Evolutionary conservation across 306 rosid species (phyloP), one percentile per base, ranked within the genome.

Genomic region (Rosa lucieae): DNA sequence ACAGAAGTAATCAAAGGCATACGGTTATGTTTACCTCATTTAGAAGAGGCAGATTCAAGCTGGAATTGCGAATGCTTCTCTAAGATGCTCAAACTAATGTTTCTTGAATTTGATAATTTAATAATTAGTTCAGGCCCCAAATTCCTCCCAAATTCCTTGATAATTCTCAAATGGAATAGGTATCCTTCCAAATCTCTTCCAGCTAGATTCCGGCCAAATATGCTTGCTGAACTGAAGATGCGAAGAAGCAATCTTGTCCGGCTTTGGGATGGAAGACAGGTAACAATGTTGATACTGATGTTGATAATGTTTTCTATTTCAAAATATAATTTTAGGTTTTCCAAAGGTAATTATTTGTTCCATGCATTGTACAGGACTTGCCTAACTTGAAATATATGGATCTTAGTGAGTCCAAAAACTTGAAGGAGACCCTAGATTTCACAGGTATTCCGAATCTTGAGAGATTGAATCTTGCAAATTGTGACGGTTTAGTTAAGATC

Each of bases 391-490:
- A 77, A 67, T 12, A 1, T 6, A 65, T 80, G 56, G 32, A 73
- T 32, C 68, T 80, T 23, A 17, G 15, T 13, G 3, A 18, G 13
- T 80, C 83, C 59, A 66, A 42, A 1, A 47, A 80, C 26, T 73
- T 80, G 32, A 49, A 6, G 47, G 74, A 51, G 17, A 80, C 79
- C 49, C 83, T 79, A 40, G 53, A 80, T 49, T 73, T 80, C n/a
- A 56, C 74, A 23, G 18, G 42, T 6, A 26, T 29, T 52, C 51
- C 75, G 46, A 66, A 80, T 52, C 59, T 80, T 29, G 43, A 53
- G 70, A 29, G 8, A 8, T n/a, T 80, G 44, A 35, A 15, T 3
- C 69, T 80, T 10, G 6, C 2, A 40, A 5, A 15, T 13, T 80
- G 83, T 21, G 67, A 68, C 1, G 53, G 23, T 21, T 53, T 80